Conservation (phyloP, 2,329 filamentous ascomycete genomes). For the Lecanoromycetidae sp. region DNA sequence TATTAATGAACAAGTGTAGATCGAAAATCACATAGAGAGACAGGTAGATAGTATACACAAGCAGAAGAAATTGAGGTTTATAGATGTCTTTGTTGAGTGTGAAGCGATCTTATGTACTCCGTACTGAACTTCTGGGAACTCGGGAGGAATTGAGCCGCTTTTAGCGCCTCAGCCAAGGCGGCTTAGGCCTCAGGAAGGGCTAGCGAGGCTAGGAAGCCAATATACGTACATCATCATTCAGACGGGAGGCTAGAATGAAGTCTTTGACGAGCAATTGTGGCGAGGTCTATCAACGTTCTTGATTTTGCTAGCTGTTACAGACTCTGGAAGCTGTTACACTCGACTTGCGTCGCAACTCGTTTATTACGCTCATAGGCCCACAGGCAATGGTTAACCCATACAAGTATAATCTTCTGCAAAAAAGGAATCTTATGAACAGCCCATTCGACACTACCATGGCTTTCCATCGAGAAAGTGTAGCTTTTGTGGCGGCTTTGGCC, state of each 20-base stretch:
- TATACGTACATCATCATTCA: not conserved
- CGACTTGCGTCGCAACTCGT: too few relatives aligned
- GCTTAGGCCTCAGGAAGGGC: not conserved
- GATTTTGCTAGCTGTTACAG: not conserved
- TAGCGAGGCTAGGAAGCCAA: not conserved
- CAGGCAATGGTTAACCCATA: too few relatives aligned
- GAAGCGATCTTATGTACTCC: not conserved
- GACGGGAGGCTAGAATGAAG: not conserved
- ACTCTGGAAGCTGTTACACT: too few relatives aligned
- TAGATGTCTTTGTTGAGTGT: not conserved
- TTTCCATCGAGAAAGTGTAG: too few relatives aligned
- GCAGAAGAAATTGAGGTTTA: not conserved
- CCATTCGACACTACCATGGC: too few relatives aligned
- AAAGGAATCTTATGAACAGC: too few relatives aligned
- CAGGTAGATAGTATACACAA: not conserved
- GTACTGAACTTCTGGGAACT: too few relatives aligned
- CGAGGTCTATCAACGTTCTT: not conserved
- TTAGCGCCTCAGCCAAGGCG: not conserved
- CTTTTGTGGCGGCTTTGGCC: too few relatives aligned
- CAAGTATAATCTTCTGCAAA: too few relatives aligned
- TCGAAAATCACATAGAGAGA: not conserved
- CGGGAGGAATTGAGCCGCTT: not conserved
- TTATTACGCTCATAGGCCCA: too few relatives aligned
- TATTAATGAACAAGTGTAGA: not conserved
- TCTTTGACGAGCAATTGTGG: not conserved